Percentiles rank a stretch among this genome's conserved stretches.
Conservation (phyloP, 129 eudicot genomes). For the Artemisia annua region DNA sequence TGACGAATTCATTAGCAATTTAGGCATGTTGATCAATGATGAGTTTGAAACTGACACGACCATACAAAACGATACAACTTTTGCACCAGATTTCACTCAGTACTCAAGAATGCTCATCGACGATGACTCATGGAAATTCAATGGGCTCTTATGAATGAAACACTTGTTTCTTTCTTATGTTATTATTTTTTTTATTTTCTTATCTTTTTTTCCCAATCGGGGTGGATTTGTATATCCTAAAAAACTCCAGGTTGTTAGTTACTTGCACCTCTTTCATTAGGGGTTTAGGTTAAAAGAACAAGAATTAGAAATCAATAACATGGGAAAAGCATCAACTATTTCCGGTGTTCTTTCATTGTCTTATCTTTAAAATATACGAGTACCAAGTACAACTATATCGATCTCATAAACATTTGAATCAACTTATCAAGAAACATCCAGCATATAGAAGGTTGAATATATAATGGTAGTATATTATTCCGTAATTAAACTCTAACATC, state of each 20-base stretch:
- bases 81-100: slow-evolving; percentile 21
- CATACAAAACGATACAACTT: slow-evolving; percentile 13
- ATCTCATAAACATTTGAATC: too few species aligned
- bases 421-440: too few species aligned
- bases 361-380: not conserved
- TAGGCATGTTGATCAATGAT: slow-evolving; percentile 50
- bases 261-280: slow-evolving; percentile 16
- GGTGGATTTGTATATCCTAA: slow-evolving; percentile 25
- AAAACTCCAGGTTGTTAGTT: slow-evolving; percentile 19
- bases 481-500: too few species aligned
- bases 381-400: not conserved
- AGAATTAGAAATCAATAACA: slow-evolving; percentile 15
- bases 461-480: too few species aligned
- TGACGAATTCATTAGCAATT: slow-evolving; percentile 42
- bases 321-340: not conserved
- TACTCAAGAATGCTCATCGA: slow-evolving; percentile 40
- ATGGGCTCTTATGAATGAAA: slow-evolving; percentile 41
- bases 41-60: slow-evolving; percentile 24
- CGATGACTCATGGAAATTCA: slow-evolving; percentile 43
- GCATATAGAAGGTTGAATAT: too few species aligned
- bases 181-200: not conserved
- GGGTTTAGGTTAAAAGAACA: slow-evolving; percentile 13
- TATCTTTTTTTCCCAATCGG: slow-evolving; percentile 13
- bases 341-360: not conserved
- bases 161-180: not conserved